Evolutionary conservation across 805 yeast genomes (phyloP), one percentile per base, ranked within the genome.

Genomic region (Ascoidea tarda): DNA sequence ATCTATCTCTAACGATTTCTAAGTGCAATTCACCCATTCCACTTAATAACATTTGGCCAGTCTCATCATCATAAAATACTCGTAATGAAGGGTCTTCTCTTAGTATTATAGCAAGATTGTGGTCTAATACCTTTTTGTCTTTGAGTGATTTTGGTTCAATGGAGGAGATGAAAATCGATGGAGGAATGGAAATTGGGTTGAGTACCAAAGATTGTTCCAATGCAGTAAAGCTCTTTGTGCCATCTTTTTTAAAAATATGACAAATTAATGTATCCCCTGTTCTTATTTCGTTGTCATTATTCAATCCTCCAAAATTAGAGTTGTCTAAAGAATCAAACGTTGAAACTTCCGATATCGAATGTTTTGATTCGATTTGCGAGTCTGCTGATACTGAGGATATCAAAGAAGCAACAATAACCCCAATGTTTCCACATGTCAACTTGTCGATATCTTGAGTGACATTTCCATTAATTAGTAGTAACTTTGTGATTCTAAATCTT

Each of bases 11-110:
- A 1, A 93, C 85, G 58, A 93, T 89, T 59, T 93, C 98, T 50
- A 93, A 72, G 68, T 93, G 99, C 49, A 93, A 72, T 62, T 93
- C 98, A 46, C 99, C 99, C 98, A 91, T 91, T 38, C 99, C 99
- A 16, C 96, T 82, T 33, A 93, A 67, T 32, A 90, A 76, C 1
- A 90, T 82, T 68, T 93, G 97, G 5, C 93, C 96, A 53, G 87
- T 73, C 59, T 91, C 98, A 54, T 87, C 90, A 64, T 93, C 87
- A 50, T 73, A 75, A 3, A 78, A 67, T 6, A 87, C 75, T 33
- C 79, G 77, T 55, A 93, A 71, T 50, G 96, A 86, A 3, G 99
- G 99, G 61, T 93, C 99, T 62, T 93, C 98, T 51, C 84, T 74
- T n/a, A 86, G 65, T 47, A 93, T 66, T 1, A 78, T 69, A 6